Percentiles rank a stretch among this genome's conserved stretches.
These are phyloP conservation scores for Mycena alexandri DNA, from an alignment of 768 basidiomycete species.

Conservation along the genomic window DNA sequence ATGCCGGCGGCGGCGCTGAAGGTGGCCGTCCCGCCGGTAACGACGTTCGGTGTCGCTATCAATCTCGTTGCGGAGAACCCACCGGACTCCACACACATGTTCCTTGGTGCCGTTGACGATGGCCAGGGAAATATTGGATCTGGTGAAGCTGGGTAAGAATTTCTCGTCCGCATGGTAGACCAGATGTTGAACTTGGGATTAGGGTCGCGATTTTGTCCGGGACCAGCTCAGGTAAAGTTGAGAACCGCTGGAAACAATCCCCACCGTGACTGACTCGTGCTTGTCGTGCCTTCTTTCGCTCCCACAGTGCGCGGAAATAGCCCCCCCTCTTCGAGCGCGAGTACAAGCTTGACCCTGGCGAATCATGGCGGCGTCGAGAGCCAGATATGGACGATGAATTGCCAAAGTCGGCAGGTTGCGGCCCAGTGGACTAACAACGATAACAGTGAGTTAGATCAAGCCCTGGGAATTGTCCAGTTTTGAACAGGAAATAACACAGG, in stretches of 20 bases:
- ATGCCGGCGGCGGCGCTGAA: neutral
- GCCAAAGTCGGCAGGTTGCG: constrained; percentile 13
- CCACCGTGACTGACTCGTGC: neutral
- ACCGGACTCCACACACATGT: neutral
- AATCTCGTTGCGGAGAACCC: constrained; percentile 12
- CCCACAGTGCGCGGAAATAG: neutral
- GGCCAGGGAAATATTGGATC: neutral
- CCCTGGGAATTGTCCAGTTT: neutral
- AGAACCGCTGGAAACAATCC: neutral
- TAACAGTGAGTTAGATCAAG: neutral
- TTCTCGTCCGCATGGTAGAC: neutral
- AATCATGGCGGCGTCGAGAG: constrained; percentile 15
- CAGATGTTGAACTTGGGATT: neutral
- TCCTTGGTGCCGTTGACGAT: constrained; percentile 9
- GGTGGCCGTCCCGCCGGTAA: constrained; percentile 9
- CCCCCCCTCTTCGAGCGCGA: constrained; percentile 13
- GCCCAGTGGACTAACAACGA: constrained; percentile 26
- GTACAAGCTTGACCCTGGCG: constrained; percentile 10
- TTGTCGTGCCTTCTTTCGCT: no score
- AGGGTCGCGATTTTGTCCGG: constrained; percentile 16
- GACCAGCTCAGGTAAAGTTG: neutral
- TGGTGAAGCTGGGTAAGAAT: constrained; percentile 6
- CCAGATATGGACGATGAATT: constrained; percentile 24
- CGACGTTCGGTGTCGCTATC: neutral
- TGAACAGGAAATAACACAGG: neutral